phyloP scores from a whole-genome alignment of 768 basidiomycete species.

The Suillus tomentosus region DNA sequence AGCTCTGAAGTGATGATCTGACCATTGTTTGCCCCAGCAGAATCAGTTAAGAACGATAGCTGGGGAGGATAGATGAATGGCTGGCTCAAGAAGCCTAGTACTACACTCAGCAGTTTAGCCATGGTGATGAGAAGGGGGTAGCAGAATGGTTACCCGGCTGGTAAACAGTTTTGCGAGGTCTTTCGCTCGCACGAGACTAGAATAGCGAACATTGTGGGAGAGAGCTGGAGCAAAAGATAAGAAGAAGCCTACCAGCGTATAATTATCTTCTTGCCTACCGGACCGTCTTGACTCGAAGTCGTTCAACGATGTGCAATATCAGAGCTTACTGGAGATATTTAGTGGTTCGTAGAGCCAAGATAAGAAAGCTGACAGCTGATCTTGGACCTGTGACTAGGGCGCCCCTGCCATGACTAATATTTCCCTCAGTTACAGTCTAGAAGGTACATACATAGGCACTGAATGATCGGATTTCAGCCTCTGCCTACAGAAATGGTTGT shows the following conservation, averaged over 20 bases:
- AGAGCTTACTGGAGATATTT: too few species aligned
- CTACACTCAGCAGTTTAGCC: not conserved
- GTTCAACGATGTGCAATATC: too few species aligned
- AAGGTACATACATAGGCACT: not conserved
- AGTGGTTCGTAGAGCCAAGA: not conserved
- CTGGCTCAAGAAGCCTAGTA: conserved; percentile 6
- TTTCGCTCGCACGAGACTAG: not conserved
- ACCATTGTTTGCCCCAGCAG: not conserved
- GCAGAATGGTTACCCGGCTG: not conserved
- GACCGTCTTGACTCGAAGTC: too few species aligned
- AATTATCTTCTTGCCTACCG: not conserved
- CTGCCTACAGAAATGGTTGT: not conserved
- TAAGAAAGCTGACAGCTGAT: not conserved
- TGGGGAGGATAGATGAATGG: not conserved
- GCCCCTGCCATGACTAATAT: too few species aligned
- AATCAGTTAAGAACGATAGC: conserved; percentile 4
- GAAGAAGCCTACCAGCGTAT: not conserved
- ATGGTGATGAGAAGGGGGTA: not conserved
- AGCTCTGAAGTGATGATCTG: conserved; percentile 23
- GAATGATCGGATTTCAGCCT: not conserved
- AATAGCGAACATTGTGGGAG: not conserved
- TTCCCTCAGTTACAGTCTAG: too few species aligned
- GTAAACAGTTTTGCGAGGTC: not conserved
- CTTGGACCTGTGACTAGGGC: too few species aligned
- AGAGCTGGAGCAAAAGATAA: not conserved